Conservation (phyloP, 139 green algal species). For the Yamagishiella unicocca region DNA sequence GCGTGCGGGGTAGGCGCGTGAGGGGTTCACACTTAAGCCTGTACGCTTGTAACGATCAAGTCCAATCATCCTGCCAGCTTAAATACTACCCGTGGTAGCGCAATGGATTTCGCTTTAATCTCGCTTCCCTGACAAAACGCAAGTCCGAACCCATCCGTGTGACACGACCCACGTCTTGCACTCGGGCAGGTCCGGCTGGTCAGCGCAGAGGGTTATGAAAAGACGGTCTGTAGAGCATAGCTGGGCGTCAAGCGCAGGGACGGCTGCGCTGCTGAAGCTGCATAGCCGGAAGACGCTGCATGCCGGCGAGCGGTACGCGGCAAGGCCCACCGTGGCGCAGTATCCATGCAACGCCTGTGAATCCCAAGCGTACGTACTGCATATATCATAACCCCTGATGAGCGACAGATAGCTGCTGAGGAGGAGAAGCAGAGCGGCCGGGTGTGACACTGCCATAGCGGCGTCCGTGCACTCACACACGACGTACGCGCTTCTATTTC, state of each 20-base stretch:
- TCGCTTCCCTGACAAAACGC: not conserved
- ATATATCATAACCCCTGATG: not conserved
- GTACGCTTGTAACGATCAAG: too few species aligned
- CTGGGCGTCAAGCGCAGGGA: not conserved
- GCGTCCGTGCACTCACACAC: not conserved
- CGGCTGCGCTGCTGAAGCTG: not conserved
- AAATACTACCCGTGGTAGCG: too few species aligned
- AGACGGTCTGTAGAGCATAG: constrained; percentile 4
- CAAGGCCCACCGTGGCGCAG: not conserved
- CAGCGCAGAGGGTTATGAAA: constrained; percentile 12
- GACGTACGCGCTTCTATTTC: too few species aligned
- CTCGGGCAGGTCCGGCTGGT: constrained; percentile 4
- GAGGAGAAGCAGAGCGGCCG: not conserved
- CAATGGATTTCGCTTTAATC: too few species aligned
- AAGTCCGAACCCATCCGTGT: not conserved
- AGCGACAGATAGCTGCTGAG: constrained; percentile 7
- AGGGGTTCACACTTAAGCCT: too few species aligned
- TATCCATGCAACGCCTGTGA: not conserved
- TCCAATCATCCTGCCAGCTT: too few species aligned
- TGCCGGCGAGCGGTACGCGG: constrained; percentile 2
- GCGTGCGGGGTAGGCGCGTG: too few species aligned
- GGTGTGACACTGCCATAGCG: not conserved
- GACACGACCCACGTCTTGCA: constrained; percentile 23
- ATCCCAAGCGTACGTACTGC: not conserved
- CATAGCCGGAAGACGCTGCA: constrained; percentile 24